These are phyloP conservation scores for Alternaria conjuncta DNA, from an alignment of 2,329 filamentous ascomycete genomes.

Conservation along the genomic window DNA sequence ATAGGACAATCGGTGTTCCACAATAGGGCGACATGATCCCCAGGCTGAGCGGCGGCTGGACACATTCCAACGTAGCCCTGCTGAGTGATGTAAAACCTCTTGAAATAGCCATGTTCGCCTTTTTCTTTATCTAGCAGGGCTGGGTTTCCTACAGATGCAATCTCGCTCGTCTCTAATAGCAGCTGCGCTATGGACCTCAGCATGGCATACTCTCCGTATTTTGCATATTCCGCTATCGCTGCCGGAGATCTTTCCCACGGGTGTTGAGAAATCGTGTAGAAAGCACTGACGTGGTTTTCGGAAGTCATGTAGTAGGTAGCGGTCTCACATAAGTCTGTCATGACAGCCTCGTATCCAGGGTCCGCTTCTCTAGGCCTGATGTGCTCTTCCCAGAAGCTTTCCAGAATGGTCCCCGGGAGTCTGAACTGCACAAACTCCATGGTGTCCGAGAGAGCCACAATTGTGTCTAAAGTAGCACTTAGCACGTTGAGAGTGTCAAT, in stretches of 20 bases:
- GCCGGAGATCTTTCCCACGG: accelerated
- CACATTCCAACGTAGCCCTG: background rate
- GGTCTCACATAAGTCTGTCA: background rate
- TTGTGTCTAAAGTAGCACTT: background rate
- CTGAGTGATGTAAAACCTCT: background rate
- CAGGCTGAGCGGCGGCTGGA: background rate
- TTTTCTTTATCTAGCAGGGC: no score
- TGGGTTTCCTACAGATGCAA: background rate
- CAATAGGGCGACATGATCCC: background rate
- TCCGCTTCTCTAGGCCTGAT: background rate
- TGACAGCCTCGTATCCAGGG: background rate
- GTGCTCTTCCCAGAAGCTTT: background rate
- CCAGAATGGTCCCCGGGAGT: background rate
- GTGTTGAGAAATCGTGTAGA: background rate
- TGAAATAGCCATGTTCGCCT: no score
- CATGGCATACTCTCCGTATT: background rate
- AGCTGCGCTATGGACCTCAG: background rate
- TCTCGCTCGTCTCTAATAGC: background rate
- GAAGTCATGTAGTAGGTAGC: background rate
- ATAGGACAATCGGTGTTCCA: background rate
- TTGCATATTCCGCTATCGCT: background rate
- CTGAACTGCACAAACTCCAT: no score
- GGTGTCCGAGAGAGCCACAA: background rate
- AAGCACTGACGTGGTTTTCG: background rate
- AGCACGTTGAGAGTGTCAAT: background rate